These are phyloP conservation scores for Aulographum hederae DNA, from an alignment of 2,329 filamentous ascomycete genomes.

Conservation along the genomic window DNA sequence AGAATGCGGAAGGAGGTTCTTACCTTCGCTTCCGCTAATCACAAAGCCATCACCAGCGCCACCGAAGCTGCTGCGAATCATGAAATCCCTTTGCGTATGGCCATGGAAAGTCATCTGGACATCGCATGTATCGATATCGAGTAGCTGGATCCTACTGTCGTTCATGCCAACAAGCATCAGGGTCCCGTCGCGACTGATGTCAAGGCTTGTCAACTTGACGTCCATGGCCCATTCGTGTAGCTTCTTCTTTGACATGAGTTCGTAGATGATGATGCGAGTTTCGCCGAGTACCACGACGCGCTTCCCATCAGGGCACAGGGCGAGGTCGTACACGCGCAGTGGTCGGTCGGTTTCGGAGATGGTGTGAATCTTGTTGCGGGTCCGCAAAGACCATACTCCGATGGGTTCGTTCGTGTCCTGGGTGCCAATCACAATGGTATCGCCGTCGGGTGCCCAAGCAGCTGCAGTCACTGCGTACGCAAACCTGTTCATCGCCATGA, in stretches of 20 bases:
- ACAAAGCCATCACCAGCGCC: conserved; percentile 87
- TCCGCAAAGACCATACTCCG: too few relatives aligned
- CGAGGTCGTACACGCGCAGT: conserved; percentile 71
- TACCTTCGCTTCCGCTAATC: conserved; percentile 79
- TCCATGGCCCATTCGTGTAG: conserved; percentile 56
- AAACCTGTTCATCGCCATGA: conserved; percentile 45
- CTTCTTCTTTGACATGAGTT: conserved; percentile 52
- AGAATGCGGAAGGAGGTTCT: neutral
- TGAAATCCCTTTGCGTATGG: conserved; percentile 53
- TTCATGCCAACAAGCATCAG: conserved; percentile 68
- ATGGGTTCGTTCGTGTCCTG: conserved; percentile 21
- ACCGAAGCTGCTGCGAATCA: conserved; percentile 72
- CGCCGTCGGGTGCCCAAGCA: conserved; percentile 68
- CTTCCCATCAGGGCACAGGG: conserved; percentile 63
- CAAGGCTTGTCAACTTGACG: conserved; percentile 57
- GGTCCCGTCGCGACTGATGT: conserved; percentile 63
- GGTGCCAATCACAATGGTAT: conserved; percentile 57
- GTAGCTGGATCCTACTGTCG: conserved; percentile 57
- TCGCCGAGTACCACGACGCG: conserved; percentile 65
- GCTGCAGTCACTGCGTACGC: conserved; percentile 76
- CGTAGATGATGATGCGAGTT: conserved; percentile 61
- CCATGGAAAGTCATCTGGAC: conserved; percentile 60
- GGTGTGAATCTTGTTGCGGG: too few relatives aligned
- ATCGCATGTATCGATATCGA: conserved; percentile 57
- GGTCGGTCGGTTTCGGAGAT: too few relatives aligned